Base-by-base conservation (phyloP, 1,284 basidiomycete species). In the Phlebopus sp. region DNA sequence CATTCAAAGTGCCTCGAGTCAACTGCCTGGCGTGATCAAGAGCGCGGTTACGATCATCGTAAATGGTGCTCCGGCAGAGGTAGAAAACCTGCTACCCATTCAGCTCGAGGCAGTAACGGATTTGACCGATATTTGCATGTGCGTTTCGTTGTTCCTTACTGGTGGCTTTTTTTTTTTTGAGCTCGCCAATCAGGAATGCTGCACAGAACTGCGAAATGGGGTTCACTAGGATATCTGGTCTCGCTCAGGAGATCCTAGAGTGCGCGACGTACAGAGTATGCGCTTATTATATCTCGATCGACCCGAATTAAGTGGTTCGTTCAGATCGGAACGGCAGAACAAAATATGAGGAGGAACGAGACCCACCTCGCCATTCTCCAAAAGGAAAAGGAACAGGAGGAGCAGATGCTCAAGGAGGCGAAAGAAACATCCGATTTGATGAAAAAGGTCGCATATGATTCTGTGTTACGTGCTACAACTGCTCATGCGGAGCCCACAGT, bases 1-100 rank as follows among this genome's bases (percentile, higher is more conserved):
- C 3, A 59, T 57, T 40, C 50, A 56, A 32, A 59, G 54, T 2
- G 54, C 55, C 2, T 57, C 56, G 14, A 44, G 50, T 37, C 56
- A 57, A 13, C 38, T 57, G 5, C 55, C 57, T 1, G 54, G 46
- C 1, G 43, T 45, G n/a, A 57, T 57, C 45, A 59, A 44, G 43
- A 53, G 44, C 21, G 53, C 47, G 1, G 54, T 56, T 6, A 46
- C 19, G 18, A 27, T 59, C 41, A 53, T 59, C 25, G 32, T 53
- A 19, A 45, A 55, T 21, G 37, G n/a, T 10, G 27, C 55, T 10
- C 45, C 56, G 2, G 1, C 21, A 2, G 55, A 56, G 34, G 17
- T 56, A 5, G 46, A 35, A 18, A 35, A n/a, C 15, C 13, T 35
- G 15, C 32, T 35, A 18, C 32, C 32, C 2, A 35, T 35, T 35